Base-by-base conservation (phyloP, 108 stramenopile genomes). In the Skeletonema potamos region DNA sequence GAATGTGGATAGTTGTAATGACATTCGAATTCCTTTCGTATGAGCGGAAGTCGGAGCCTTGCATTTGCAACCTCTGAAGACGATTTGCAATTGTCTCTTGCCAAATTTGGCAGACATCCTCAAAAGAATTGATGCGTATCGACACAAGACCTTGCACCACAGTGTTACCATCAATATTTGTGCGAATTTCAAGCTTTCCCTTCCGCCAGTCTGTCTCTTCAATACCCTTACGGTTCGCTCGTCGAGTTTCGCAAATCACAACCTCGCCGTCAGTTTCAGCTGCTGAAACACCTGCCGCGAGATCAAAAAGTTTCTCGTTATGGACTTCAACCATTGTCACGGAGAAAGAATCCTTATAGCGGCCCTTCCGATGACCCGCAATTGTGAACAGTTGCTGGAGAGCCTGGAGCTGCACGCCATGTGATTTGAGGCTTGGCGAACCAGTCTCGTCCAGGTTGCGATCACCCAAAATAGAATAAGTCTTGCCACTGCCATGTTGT, bases 401-500 rank as follows among this genome's bases (percentile, higher is more conserved):
- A 13, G 88, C 76, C 46, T 67, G 84, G 0, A 91, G 74, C 27
- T 92, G 91, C 12, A 94, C 74, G 11, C 93, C 93, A 36, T 84
- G 79, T 3, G 70, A 77, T 36, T 72, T 29, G 17, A 81, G 39
- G 28, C 55, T 44, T 24, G 77, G 70, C 44, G 61, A 28, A 2
- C 66, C 70, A 63, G 70, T 34, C 7, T 66, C 58, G 61, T 51
- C 57, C 8, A 70, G 4, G 0, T 20, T 43, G n/a, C 64, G 26
- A 58, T 91, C 81, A 27, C 93, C 93, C 2, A 94, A 51, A 79
- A 99, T 93, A 30, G 97, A 96, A 78, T 93, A 84, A 13, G 98
- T 98, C 74, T 99, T 99, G 12, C 99, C 99, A 32, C 85, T 68
- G 29, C 89, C 84, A 20, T 88, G 84, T 73, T 97, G 97, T 15